phyloP scores from a whole-genome alignment of 1,284 basidiomycete genomes.

The Leccinum subrobustum region DNA sequence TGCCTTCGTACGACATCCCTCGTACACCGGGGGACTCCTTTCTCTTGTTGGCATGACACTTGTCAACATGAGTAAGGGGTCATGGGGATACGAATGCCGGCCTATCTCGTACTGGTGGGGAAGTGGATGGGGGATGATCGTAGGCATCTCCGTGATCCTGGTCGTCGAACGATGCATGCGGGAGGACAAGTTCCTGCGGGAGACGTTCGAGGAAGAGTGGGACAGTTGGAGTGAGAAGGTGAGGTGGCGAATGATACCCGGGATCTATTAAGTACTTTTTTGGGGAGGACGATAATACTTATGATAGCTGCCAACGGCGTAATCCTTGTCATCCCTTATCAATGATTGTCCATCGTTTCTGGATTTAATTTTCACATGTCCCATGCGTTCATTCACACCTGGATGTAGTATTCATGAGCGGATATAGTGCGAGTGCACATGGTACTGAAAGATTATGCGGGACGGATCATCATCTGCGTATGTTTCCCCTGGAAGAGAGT shows the following conservation, averaged over 20 bases:
- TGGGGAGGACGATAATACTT: background rate
- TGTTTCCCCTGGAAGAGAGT: slow-evolving; percentile 24
- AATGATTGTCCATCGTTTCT: background rate
- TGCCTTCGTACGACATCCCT: slow-evolving; percentile 28
- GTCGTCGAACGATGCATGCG: slow-evolving; percentile 9
- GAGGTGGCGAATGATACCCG: slow-evolving; percentile 20
- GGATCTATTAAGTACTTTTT: slow-evolving; percentile 15
- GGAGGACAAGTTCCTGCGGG: slow-evolving; percentile 19
- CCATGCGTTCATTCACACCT: background rate
- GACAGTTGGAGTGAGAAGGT: slow-evolving; percentile 18
- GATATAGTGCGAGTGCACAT: background rate
- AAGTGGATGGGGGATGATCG: slow-evolving; percentile 3
- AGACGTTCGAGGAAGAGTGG: slow-evolving; percentile 20
- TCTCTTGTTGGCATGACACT: slow-evolving; percentile 1
- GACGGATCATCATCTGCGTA: slow-evolving; percentile 11
- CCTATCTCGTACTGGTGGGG: slow-evolving; percentile 8
- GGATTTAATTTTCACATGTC: background rate
- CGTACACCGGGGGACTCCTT: slow-evolving; percentile 23
- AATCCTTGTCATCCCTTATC: background rate
- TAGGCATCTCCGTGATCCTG: background rate
- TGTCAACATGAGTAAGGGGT: slow-evolving; percentile 5
- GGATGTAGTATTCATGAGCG: background rate
- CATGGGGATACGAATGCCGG: slow-evolving; percentile 15
- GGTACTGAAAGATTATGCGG: background rate
- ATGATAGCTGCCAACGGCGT: background rate